Base-by-base conservation (phyloP, 2,329 filamentous ascomycete genomes). In the Aspergillus sp. region DNA sequence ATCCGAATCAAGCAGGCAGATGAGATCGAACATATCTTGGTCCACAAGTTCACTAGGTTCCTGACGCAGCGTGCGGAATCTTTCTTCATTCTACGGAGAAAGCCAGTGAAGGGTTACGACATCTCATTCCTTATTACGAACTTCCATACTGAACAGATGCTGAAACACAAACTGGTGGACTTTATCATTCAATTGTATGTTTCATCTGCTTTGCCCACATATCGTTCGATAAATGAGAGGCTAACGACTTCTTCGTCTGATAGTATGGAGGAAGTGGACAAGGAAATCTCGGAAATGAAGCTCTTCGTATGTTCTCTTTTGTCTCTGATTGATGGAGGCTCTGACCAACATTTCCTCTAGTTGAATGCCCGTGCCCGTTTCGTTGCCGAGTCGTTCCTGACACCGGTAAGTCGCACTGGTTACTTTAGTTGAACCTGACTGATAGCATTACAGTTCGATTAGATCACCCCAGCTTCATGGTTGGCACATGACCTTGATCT, bases 231-330 rank as follows among this genome's bases (percentile, higher is more conserved):
- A 5, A 21, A 21, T 11, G 19, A 44, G 17, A 21, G 19, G 41
- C 41, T 44, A 44, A 44, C 41, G 10, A 44, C 10, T 23, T 21
- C 17, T 23, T 23, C 13, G 19, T 21, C 13, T 44, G 2, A 44
- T 21, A 44, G 41, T 73, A 98, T 99, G 94, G 94, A 99, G 78
- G 95, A 99, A 77, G 96, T 99, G 4, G 96, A 99, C 78, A 99
- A 99, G 84, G 95, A 99, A 79, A 99, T 99, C 62, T 98, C 95
- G 3, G 96, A 99, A 81, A 98, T 99, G 95, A 99, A 99, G 85
- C 89, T 99, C 71, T 99, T 99, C 79, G 94, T 97, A 85, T 69
- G 91, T 62, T 32, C 44, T 23, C 11, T 15, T 51, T 11, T 6
- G 8, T 5, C 21, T 27, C 15, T 48, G 32, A 8, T 23, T 56